Evolutionary conservation across 441 rosid species (phyloP).

Genomic region (Kokia cookei): DNA sequence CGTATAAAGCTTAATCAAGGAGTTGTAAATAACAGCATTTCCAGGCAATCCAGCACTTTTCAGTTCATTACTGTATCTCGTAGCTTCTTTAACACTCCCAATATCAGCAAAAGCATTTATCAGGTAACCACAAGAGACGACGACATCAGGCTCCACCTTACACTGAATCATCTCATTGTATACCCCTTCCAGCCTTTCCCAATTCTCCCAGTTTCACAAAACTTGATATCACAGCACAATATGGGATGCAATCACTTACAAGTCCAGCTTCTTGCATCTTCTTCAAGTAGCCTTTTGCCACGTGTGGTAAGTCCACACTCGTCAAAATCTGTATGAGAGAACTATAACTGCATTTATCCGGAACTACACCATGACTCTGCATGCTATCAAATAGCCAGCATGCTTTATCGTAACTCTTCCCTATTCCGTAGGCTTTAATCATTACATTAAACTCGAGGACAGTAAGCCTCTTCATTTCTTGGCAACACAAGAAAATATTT

Average conservation of each 20-base stretch:
- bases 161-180: conserved; percentile 57
- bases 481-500: conserved; percentile 43
- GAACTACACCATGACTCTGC: conserved; percentile 52
- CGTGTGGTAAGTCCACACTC: conserved; percentile 49
- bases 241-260: conserved; percentile 65
- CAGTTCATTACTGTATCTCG: conserved; percentile 51
- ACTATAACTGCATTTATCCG: conserved; percentile 65
- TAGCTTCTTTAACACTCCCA: conserved; percentile 59
- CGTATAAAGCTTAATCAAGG: conserved; percentile 81
- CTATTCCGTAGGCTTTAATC: conserved; percentile 79
- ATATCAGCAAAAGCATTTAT: conserved; percentile 77
- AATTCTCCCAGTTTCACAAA: conserved; percentile 60
- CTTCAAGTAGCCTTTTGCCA: conserved; percentile 46
- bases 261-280: conserved; percentile 69
- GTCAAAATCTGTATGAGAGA: conserved; percentile 69
- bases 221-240: conserved; percentile 78
- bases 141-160: conserved; percentile 52
- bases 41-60: conserved; percentile 50
- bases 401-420: conserved; percentile 51
- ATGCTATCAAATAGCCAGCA: conserved; percentile 67
- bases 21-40: conserved; percentile 55
- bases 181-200: conserved; percentile 57
- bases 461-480: conserved; percentile 42
- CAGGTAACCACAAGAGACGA: conserved; percentile 68
- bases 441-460: conserved; percentile 74